Evolutionary conservation across 345 rosid species (phyloP).

Genomic region (Physaria fendleri): DNA sequence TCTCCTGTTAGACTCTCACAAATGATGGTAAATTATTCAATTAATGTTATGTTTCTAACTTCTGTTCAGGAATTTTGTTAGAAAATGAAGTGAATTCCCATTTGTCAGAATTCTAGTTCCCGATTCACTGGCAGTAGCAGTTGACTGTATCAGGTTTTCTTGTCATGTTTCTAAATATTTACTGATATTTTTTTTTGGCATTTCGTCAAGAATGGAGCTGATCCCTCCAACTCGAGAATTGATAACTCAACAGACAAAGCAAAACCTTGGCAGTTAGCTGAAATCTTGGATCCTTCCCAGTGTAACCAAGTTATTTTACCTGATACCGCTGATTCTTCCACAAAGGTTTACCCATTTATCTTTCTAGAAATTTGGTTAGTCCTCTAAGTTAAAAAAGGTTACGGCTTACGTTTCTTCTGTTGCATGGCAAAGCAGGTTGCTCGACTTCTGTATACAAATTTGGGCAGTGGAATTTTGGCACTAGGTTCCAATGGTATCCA

Average conservation of each 20-base stretch:
- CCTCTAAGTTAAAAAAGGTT: neutral
- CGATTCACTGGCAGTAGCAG: neutral
- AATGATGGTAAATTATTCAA: conserved; percentile 38
- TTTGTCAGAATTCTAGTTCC: neutral
- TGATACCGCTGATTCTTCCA: conserved; percentile 52
- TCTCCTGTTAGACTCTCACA: conserved; percentile 77
- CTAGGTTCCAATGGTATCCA: conserved; percentile 73
- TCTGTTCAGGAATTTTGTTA: neutral
- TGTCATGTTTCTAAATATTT: neutral
- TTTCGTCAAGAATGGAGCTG: conserved; percentile 63
- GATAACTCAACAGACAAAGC: conserved; percentile 57
- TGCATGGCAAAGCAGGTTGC: conserved; percentile 47
- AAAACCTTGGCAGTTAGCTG: conserved; percentile 68
- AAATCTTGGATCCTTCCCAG: conserved; percentile 55
- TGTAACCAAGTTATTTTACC: conserved; percentile 60
- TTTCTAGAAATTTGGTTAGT: neutral
- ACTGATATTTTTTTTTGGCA: neutral
- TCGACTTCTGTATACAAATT: conserved; percentile 80
- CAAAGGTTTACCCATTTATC: conserved; percentile 47
- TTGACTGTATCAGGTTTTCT: neutral
- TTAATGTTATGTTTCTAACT: neutral
- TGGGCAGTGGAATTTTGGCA: conserved; percentile 77
- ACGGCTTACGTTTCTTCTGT: conserved; percentile 1
- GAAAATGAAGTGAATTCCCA: neutral
- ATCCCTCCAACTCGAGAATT: conserved; percentile 57